Base-by-base conservation (phyloP, 148 eudicot genomes). In the Rhododendron williamsianum region DNA sequence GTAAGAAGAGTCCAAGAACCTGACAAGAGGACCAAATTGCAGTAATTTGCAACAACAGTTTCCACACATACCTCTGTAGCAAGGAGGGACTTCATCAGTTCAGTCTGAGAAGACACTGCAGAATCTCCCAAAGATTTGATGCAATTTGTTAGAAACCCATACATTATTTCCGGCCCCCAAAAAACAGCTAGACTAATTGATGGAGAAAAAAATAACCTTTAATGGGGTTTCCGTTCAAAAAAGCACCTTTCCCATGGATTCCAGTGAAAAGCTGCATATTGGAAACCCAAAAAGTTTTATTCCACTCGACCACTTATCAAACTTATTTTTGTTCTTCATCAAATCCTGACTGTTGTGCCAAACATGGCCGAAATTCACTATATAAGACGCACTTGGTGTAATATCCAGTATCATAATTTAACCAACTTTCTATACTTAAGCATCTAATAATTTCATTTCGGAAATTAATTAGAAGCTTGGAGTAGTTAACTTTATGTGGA, bases 171-270 rank as follows among this genome's bases (percentile, higher is more conserved):
- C 0, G 27, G 46, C 38, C 54, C 16, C 56, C 19, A 46, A 81
- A 80, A 5, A 65, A 65, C 48, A 56, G 19, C 60, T 15, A 43
- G 52, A 69, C 5, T 49, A 81, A 78, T 36, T 54, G 73, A 81
- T 41, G 18, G 23, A 19, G 84, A 52, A 11, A 27, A 69, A 69
- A 69, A 2, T 3, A 23, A 93, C 99, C 98, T 91, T 92, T 89
- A 54, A 96, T 95, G 18, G 97, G 96, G 60, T 90, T 92, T 83
- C 98, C 99, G 84, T 96, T 96, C 46, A 95, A 89, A 86, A 93
- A 96, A 82, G 99, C 94, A 82, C 99, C 99, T 94, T 89, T 27
- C 78, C 99, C 98, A 71, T 85, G 89, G 48, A 93, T 76, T 51
- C 91, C 99, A 52, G 99, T 95, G 90, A 93, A 96, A 82, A 94